Evolutionary conservation across 345 rosid genomes (phyloP).

Genomic region (Isatis tinctoria): DNA sequence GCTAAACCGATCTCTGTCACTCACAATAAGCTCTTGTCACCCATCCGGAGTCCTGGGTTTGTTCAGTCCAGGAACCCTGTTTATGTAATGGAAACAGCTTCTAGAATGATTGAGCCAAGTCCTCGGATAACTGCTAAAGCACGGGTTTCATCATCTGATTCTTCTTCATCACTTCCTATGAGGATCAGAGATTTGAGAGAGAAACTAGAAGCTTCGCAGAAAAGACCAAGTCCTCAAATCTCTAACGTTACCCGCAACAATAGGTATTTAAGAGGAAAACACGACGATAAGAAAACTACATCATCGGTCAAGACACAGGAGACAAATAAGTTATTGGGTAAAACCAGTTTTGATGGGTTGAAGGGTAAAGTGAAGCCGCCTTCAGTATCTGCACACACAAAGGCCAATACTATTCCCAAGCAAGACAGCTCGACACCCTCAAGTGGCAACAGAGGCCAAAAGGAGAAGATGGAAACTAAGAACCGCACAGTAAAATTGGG

Average conservation of each 20-base stretch:
- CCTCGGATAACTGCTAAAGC: conserved; percentile 37
- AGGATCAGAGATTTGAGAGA: conserved; percentile 69
- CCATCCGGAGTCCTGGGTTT: conserved; percentile 56
- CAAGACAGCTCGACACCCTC: conserved; percentile 36
- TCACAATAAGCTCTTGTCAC: conserved; percentile 50
- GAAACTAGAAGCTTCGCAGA: conserved; percentile 63
- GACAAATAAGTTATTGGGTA: conserved; percentile 30
- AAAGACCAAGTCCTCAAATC: conserved; percentile 37
- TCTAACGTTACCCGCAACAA: conserved; percentile 20
- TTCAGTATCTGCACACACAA: conserved; percentile 40
- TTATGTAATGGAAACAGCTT: conserved; percentile 72
- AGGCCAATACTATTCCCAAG: conserved; percentile 38
- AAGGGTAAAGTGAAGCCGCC: conserved; percentile 45
- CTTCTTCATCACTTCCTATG: conserved; percentile 51
- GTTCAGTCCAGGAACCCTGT: conserved; percentile 46
- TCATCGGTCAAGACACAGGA: not conserved
- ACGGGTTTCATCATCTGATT: conserved; percentile 36
- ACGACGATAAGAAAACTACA: conserved; percentile 9
- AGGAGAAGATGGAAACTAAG: conserved; percentile 44
- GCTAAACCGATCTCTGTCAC: conserved; percentile 63
- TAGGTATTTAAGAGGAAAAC: conserved; percentile 11
- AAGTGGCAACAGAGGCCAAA: conserved; percentile 17
- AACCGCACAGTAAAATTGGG: conserved; percentile 12
- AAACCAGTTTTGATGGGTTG: conserved; percentile 28
- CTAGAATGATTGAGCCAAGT: conserved; percentile 71